A percentile compares a stretch with the other conserved stretches of the same genome.
Conservation (phyloP, 2,329 filamentous ascomycete genomes). For the Microsporum canis region DNA sequence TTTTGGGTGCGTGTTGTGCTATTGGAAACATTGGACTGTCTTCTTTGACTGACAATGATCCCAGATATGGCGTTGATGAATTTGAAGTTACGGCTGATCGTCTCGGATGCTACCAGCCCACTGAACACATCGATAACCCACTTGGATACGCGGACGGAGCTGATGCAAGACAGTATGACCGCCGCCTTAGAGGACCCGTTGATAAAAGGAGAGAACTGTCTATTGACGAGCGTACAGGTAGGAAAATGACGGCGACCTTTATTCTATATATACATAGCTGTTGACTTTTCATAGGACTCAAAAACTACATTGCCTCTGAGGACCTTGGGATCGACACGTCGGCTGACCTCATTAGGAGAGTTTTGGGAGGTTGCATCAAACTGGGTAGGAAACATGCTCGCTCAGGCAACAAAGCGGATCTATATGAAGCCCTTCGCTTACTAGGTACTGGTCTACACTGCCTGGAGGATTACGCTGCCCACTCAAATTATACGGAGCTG, state of each 20-base stretch:
- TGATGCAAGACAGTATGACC: slow-evolving; percentile 74
- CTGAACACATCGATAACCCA: slow-evolving; percentile 70
- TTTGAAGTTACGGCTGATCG: slow-evolving; percentile 73
- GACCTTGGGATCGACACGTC: slow-evolving; percentile 67
- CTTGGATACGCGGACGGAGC: slow-evolving; percentile 81
- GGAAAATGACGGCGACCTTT: slow-evolving; percentile 14
- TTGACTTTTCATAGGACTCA: slow-evolving; percentile 43
- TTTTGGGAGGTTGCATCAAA: slow-evolving; percentile 64
- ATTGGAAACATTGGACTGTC: neutral
- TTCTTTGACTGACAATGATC: neutral
- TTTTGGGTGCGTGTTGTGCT: slow-evolving; percentile 51
- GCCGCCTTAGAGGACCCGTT: slow-evolving; percentile 67
- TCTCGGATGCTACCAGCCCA: slow-evolving; percentile 68
- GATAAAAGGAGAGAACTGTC: slow-evolving; percentile 67
- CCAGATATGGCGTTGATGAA: slow-evolving; percentile 56
- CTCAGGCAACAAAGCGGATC: slow-evolving; percentile 58
- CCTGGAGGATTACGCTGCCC: slow-evolving; percentile 82
- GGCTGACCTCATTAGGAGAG: slow-evolving; percentile 59
- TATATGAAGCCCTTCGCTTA: slow-evolving; percentile 75
- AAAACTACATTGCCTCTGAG: slow-evolving; percentile 92
- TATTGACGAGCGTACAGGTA: slow-evolving; percentile 61
- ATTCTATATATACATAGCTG: neutral
- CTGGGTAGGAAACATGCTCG: slow-evolving; percentile 64
- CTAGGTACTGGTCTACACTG: slow-evolving; percentile 84
- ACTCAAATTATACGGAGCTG: slow-evolving; percentile 87